Base-by-base conservation (phyloP, 2,329 filamentous ascomycete genomes). In the Tothia fuscella region DNA sequence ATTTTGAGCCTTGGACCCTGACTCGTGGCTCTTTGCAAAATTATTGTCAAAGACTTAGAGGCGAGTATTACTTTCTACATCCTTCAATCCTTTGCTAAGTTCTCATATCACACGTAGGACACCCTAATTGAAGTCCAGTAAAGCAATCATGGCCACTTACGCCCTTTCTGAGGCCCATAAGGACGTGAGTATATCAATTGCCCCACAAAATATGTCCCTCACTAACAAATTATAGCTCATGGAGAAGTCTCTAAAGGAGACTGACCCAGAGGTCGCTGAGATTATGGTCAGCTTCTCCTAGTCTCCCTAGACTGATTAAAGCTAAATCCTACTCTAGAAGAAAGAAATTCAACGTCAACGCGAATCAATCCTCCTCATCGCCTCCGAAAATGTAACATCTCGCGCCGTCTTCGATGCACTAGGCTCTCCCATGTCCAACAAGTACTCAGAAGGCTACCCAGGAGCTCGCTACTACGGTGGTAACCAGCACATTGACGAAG, bases 361-460 rank as follows among this genome's bases (percentile, higher is more conserved):
- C 65, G 88, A 98, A 74, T 96, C 88, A 56, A 93, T 98, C 67
- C 85, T 96, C 38, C 46, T 55, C 31, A 53, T 54, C 42, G 47
- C 47, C 55, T 63, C 66, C 33, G 57, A 63, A 48, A 61, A 63
- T 53, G 59, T 60, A 49, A 58, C 54, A 26, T 58, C 55, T 43
- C 53, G 56, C 51, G 56, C 55, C 51, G 53, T 61, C 49, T 59
- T 56, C 47, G 59, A 61, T 55, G 56, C 63, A 46, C 50, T 60
- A 82, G 84, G 60, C 41, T 62, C 60, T 42, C 59, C 59, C 51
- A 63, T 63, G 60, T 63, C 84, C 66, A 94, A 96, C 66, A 96
- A 98, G 63, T 98, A 98, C 67, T 96, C 91, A 0, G 91, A 98
- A 64, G 91, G 91, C 39, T 98, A 98, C 56, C 91, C 89, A 24